These are phyloP conservation scores for Dujonia santamariae DNA, from an alignment of 1,139 yeast genomes.

Conservation along the genomic window DNA sequence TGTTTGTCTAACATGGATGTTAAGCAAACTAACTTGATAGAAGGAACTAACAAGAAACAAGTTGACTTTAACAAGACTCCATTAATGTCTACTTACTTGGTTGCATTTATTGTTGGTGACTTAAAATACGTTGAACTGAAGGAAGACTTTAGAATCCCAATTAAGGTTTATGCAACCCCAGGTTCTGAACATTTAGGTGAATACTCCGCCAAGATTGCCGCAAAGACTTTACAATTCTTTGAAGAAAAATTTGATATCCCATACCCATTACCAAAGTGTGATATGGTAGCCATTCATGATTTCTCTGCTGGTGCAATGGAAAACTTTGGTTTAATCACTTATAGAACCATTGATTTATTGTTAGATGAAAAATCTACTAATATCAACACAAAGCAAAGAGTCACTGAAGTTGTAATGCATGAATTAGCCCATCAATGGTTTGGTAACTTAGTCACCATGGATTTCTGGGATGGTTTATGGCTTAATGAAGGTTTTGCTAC, in stretches of 20 bases:
- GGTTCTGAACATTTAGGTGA: constrained; percentile 63
- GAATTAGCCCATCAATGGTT: constrained; percentile 95
- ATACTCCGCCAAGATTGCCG: constrained; percentile 64
- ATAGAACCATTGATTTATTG: constrained; percentile 72
- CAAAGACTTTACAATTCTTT: constrained; percentile 64
- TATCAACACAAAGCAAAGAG: constrained; percentile 68
- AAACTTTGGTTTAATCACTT: constrained; percentile 85
- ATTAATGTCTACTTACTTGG: constrained; percentile 73
- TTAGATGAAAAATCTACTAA: constrained; percentile 66
- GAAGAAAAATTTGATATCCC: constrained; percentile 62
- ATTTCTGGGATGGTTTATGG: constrained; percentile 95
- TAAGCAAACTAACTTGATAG: constrained; percentile 41
- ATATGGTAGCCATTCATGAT: constrained; percentile 73
- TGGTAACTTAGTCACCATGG: constrained; percentile 89
- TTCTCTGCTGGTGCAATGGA: constrained; percentile 87
- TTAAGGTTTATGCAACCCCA: constrained; percentile 68
- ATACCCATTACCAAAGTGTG: constrained; percentile 73
- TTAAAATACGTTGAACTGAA: constrained; percentile 63
- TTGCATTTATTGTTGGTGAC: constrained; percentile 78
- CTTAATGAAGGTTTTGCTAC: constrained; percentile 88
- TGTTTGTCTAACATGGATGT: constrained; percentile 83
- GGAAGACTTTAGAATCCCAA: constrained; percentile 59
- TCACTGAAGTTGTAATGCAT: constrained; percentile 85
- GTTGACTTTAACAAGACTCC: constrained; percentile 57
- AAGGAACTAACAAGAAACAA: constrained; percentile 50